Evolutionary conservation across 192 early-diverging fungal species (phyloP), one percentile per base, ranked within the genome.

Genomic region (Fimicolochytrium jonesii): DNA sequence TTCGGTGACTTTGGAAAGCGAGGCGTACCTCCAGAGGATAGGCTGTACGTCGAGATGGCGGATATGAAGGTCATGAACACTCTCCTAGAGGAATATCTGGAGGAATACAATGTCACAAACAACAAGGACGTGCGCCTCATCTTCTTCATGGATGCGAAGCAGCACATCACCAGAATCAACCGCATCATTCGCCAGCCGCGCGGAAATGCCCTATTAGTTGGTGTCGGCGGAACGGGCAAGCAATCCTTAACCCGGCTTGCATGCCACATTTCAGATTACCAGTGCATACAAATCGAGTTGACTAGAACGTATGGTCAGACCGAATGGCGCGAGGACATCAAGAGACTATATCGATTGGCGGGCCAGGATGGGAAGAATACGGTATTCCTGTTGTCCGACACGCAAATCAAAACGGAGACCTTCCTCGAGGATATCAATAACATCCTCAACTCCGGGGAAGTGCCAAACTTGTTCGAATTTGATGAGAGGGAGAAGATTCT

Each of bases 281-380:
- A 76, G 41, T 84, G 81, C 56, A 63, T 75, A 50, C 81, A 84
- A 64, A 74, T 84, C 23, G 81, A 84, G 58, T 66, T 84, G 11
- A 84, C 81, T 0, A 37, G 81, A 37, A 81, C 81, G 4, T 84
- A 84, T 50, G 81, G 80, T 10, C 55, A 66, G 10, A 65, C 46
- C 3, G 81, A 84, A 64, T 84, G 81, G 81, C 65, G 75, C 4
- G 81, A 84, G 66, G 81, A 84, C 50, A 32, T 84, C 11, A 80
- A 81, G 56, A 76, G 73, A 54, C 64, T 84, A 11, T 84, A 84
- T 41, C 54, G 76, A 10, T 52, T 67, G 42, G 76, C 79, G 4
- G 81, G 81, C 36, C 49, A 82, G n/a, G 80, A 84, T 23, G 80
- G 80, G 23, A 84, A 84, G 46, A 84, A 84, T 57, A 82, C 74